Evolutionary conservation across 192 early-diverging fungal genomes (phyloP), one percentile per base, ranked within the genome.

Genomic region (Coemansia sp.): DNA sequence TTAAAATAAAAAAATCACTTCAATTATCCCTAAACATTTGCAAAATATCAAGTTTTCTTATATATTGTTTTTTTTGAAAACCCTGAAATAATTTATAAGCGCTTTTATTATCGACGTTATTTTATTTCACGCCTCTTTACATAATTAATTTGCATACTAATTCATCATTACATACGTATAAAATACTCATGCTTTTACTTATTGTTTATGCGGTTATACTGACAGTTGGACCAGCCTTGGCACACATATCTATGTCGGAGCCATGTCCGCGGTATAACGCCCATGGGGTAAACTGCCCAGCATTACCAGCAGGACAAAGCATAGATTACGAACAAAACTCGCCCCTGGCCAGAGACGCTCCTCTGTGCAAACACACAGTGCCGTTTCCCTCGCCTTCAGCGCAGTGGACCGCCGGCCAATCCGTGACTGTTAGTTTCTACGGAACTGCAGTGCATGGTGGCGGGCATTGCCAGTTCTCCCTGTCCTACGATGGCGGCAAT

Each of bases 401-500:
- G 1, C 69, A 54, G 14, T 79, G 65, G 52, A 73, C 54, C n/a
- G 78, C 83, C 6, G 85, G 85, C 1, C 45, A 79, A 22, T 45
- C 69, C 2, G 49, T 85, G 32, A 50, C 54, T 0, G 76, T 87
- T 10, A 34, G 63, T 0, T 85, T 87, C 69, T 23, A 28, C 0
- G 48, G 36, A 4, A 45, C 60, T 1, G 57, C 55, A 5, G 9
- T 54, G 8, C 85, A 87, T 59, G 64, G 59, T 16, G 85, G 86
- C 11, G 87, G 87, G 0, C 85, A 89, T 61, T 87, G 86, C 24
- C 78, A 89, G 59, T 86, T 83, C 58, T 77, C 86, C 1, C 50
- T 87, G 2, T 87, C 86, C 0, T 84, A 81, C 35, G 87, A 89
- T 29, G 54, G 58, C 18, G 86, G 79, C 14, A 60, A 81, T 9